Percentiles rank a stretch among this genome's conserved stretches.
These are phyloP conservation scores for Chenopodium quinoa DNA, from an alignment of 148 eudicot genomes.

Conservation along the genomic window DNA sequence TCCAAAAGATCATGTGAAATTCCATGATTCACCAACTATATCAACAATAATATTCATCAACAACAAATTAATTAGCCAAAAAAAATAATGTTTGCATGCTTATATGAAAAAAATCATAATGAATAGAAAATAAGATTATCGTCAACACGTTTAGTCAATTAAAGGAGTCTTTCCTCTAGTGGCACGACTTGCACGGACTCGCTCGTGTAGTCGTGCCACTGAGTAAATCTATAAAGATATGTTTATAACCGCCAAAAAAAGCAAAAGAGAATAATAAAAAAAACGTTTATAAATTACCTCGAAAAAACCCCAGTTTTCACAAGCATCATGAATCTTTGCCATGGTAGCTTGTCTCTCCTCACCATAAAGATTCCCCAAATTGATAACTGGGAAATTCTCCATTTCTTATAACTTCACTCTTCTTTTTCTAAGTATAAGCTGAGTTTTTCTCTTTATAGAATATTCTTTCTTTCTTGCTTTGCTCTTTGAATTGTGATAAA, in stretches of 20 bases:
- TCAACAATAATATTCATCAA: background rate
- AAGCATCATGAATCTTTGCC: constrained; percentile 67
- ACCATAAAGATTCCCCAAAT: constrained; percentile 61
- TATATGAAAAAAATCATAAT: no score
- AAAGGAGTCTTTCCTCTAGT: background rate
- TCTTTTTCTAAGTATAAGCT: background rate
- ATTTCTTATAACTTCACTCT: constrained; percentile 14
- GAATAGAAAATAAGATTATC: background rate
- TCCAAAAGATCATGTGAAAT: constrained; percentile 60
- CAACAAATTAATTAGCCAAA: constrained; percentile 8
- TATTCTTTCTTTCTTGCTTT: background rate
- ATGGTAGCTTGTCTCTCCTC: constrained; percentile 56
- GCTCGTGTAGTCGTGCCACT: background rate
- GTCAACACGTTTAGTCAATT: background rate
- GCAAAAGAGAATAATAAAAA: background rate
- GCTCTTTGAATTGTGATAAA: constrained; percentile 1
- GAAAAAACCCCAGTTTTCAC: constrained; percentile 82
- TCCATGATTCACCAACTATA: constrained; percentile 67
- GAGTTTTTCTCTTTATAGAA: background rate
- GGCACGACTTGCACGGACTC: background rate
- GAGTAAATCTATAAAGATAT: background rate
- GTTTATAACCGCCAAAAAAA: background rate
- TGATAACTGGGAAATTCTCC: constrained; percentile 65
- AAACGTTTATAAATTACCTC: constrained; percentile 35
- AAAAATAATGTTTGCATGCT: no score